Conservation (phyloP, 805 yeast species). For the Starmerella floricola region DNA sequence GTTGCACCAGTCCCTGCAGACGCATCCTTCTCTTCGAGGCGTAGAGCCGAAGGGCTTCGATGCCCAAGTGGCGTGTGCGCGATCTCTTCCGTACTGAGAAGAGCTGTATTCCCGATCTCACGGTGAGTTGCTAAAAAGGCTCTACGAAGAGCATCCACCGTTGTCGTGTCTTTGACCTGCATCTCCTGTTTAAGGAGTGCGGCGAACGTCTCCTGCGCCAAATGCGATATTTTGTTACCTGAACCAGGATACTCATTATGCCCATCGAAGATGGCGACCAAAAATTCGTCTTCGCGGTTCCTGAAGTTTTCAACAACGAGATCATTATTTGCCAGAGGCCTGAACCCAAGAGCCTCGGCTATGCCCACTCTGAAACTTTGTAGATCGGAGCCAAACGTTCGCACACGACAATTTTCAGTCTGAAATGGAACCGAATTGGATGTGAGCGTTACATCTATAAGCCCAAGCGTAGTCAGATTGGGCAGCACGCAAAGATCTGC, state of each 20-base stretch:
- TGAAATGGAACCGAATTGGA: constrained; percentile 86
- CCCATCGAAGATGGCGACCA: constrained; percentile 80
- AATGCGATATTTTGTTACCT: constrained; percentile 43
- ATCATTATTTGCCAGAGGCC: constrained; percentile 62
- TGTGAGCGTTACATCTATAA: constrained; percentile 91
- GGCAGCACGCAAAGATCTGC: constrained; percentile 65
- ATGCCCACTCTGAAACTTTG: constrained; percentile 78
- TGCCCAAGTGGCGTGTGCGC: constrained; percentile 37
- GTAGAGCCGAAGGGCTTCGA: constrained; percentile 41
- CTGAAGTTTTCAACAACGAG: constrained; percentile 77
- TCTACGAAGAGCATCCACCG: constrained; percentile 66
- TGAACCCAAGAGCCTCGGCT: constrained; percentile 70
- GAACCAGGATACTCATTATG: constrained; percentile 34
- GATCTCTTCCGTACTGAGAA: constrained; percentile 25
- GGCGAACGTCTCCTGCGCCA: constrained; percentile 62
- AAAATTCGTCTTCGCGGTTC: constrained; percentile 68
- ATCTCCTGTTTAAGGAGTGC: constrained; percentile 59
- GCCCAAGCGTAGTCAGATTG: constrained; percentile 60
- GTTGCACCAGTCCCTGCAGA: constrained; percentile 78
- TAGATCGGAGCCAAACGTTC: constrained; percentile 76
- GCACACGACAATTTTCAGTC: constrained; percentile 63
- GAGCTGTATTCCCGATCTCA: constrained; percentile 50
- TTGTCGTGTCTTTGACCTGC: constrained; percentile 37
- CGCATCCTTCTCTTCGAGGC: constrained; percentile 52
- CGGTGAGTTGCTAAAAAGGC: constrained; percentile 71